A percentile compares a stretch with the other conserved stretches of the same genome.
These are phyloP conservation scores for Trichosporon inkin DNA, from an alignment of 1,284 basidiomycete species.

Conservation along the genomic window DNA sequence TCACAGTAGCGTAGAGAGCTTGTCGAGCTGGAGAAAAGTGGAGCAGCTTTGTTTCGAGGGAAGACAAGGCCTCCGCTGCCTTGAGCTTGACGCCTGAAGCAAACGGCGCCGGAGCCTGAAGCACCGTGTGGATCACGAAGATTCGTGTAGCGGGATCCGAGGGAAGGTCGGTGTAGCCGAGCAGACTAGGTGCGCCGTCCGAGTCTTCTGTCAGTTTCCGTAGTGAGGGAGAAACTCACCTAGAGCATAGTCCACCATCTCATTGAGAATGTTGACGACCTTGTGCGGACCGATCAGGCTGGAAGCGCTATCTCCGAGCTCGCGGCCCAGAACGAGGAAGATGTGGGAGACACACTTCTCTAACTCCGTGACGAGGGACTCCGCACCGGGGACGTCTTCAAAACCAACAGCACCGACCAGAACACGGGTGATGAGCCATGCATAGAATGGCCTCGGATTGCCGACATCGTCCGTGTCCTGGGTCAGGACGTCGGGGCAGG, in stretches of 20 bases:
- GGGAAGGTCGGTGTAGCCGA: slow-evolving; percentile 21
- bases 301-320: slow-evolving; percentile 24
- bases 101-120: slow-evolving; percentile 19
- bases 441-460: slow-evolving; percentile 32
- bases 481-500: slow-evolving; percentile 30
- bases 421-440: slow-evolving; percentile 42
- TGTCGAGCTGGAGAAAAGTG: slow-evolving; percentile 10
- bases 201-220: slow-evolving; percentile 5
- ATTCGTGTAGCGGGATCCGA: slow-evolving; percentile 17
- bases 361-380: slow-evolving; percentile 16
- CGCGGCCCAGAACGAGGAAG: slow-evolving; percentile 24
- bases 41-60: neutral
- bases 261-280: slow-evolving; percentile 20
- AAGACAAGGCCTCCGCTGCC: slow-evolving; percentile 22
- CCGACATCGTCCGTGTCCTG: neutral
- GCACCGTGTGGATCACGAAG: slow-evolving; percentile 21
- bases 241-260: slow-evolving; percentile 27
- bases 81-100: slow-evolving; percentile 11
- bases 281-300: slow-evolving; percentile 27
- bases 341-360: slow-evolving; percentile 22
- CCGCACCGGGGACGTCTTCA: slow-evolving; percentile 10
- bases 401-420: slow-evolving; percentile 31
- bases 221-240: slow-evolving; percentile 22
- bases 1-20: slow-evolving; percentile 16
- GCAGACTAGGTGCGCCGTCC: slow-evolving; percentile 13